Evolutionary conservation across 139 green algal genomes (phyloP).

Genomic region (Eudorina sp.): DNA sequence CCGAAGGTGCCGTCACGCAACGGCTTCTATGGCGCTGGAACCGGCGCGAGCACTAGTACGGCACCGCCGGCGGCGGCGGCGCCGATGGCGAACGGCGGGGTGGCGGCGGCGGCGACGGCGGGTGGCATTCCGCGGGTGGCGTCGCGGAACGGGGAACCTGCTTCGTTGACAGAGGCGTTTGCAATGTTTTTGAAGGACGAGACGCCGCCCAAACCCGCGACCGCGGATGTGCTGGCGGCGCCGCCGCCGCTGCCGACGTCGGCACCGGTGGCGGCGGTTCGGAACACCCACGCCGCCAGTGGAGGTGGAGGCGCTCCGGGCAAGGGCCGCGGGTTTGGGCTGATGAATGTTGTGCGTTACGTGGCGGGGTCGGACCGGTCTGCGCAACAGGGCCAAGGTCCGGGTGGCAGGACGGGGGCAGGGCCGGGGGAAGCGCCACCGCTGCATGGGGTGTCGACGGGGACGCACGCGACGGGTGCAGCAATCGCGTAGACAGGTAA

Average conservation of each 20-base stretch:
- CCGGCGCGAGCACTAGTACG: too few relatives aligned
- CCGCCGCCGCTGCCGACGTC: neutral
- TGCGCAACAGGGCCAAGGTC: neutral
- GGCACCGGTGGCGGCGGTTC: neutral
- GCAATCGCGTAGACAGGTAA: too few relatives aligned
- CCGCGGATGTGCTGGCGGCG: constrained; percentile 10
- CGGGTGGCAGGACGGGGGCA: too few relatives aligned
- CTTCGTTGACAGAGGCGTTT: constrained; percentile 37
- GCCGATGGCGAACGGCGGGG: neutral
- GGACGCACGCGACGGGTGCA: too few relatives aligned
- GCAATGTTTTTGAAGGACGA: constrained; percentile 17
- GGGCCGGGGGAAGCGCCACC: neutral
- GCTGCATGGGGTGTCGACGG: neutral
- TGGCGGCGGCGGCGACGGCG: neutral
- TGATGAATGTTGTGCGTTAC: constrained; percentile 22
- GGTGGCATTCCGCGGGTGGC: neutral
- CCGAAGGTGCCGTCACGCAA: too few relatives aligned
- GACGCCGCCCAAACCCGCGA: constrained; percentile 30
- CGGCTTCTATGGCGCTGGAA: neutral
- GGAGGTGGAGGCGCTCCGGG: neutral
- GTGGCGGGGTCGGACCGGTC: constrained; percentile 11
- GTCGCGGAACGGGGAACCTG: neutral
- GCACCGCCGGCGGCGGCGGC: neutral
- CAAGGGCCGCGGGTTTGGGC: neutral
- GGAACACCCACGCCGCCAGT: neutral